Percentiles rank a stretch among this genome's conserved stretches.
Evolutionary conservation across 768 basidiomycete genomes (phyloP).

Genomic region (Pleurotus cornucopiae): DNA sequence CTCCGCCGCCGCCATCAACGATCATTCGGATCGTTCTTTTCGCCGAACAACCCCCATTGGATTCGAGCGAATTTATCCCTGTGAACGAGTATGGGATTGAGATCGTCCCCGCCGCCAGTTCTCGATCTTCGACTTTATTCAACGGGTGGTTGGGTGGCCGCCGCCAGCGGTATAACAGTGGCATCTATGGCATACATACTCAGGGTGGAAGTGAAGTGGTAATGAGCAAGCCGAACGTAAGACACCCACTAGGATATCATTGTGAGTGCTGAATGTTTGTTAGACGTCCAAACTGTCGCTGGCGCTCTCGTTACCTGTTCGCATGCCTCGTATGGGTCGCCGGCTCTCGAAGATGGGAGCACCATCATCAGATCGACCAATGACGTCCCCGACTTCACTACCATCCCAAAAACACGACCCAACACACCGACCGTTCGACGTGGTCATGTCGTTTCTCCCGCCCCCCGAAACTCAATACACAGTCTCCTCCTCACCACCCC

Average conservation of each 20-base stretch:
- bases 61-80: background rate
- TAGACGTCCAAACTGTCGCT: conserved; percentile 2
- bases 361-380: background rate
- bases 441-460: background rate
- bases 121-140: background rate
- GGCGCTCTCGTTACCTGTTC: background rate
- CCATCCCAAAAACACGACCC: background rate
- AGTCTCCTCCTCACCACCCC: background rate
- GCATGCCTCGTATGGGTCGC: background rate
- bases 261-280: background rate
- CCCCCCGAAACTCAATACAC: background rate
- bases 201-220: too few relatives aligned
- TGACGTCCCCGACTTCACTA: background rate
- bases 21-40: background rate
- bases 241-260: background rate
- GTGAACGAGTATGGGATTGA: conserved; percentile 4
- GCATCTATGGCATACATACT: too few relatives aligned
- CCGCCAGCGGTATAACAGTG: too few relatives aligned
- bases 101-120: background rate
- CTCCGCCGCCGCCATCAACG: background rate
- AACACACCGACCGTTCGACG: background rate
- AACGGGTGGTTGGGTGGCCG: background rate
- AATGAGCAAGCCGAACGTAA: too few relatives aligned
- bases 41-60: background rate
- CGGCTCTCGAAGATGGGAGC: background rate